Base-by-base conservation (phyloP, 805 yeast species). In the Candida quercuum region DNA sequence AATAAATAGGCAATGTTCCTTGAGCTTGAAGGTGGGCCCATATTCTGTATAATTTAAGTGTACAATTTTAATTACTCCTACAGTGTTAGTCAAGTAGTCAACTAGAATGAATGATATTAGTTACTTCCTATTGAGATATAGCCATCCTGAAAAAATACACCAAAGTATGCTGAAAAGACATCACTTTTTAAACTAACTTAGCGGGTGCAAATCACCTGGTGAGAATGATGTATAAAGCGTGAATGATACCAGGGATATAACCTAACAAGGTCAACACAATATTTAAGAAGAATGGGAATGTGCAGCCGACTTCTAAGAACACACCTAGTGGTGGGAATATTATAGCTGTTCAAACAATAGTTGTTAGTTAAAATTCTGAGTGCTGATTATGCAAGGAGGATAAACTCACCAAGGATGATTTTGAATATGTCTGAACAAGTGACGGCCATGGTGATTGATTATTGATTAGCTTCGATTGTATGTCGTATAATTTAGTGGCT, bases 171-270 rank as follows among this genome's bases (percentile, higher is more conserved):
- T n/a, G n/a, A n/a, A n/a, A n/a, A n/a, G n/a, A n/a, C n/a, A 32
- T 28, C 3, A 11, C 16, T 17, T 23, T 14, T n/a, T n/a, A 34
- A 33, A 25, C 8, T 20, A n/a, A 13, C 14, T n/a, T n/a, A n/a
- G n/a, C n/a, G n/a, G n/a, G n/a, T n/a, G n/a, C n/a, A n/a, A 13
- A 15, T 45, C 40, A 58, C 26, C 51, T 47, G 42, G 42, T 51
- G 35, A 41, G 47, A 29, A 77, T 74, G 38, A 78, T 61, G 51
- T 72, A 78, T 32, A 78, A 57, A 5, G 83, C 81, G 46, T 78
- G 82, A 36, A 77, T 61, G 35, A 77, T 74, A 49, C 83, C 88
- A 8, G 91, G 91, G 54, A 82, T 71, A 63, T 76, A 82, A 40
- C 87, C 89, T 35, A 81, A 68, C 37, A 76, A 56, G 29, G 86